These are phyloP conservation scores for Erodium texanum DNA, from an alignment of 441 rosid species.

Conservation along the genomic window DNA sequence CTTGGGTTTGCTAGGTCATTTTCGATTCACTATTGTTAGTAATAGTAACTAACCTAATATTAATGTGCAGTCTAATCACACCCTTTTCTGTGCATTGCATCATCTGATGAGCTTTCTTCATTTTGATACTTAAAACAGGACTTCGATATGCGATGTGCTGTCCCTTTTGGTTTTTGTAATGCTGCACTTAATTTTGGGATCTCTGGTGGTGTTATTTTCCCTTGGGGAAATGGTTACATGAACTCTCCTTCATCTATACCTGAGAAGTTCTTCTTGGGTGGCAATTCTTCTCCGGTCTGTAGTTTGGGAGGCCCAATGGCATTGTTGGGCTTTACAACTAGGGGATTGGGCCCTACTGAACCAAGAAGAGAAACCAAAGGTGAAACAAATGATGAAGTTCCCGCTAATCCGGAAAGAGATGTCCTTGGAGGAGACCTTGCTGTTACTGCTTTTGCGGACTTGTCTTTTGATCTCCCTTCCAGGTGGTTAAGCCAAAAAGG, in stretches of 20 bases:
- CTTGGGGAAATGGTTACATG: slow-evolving; percentile 64
- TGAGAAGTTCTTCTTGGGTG: slow-evolving; percentile 87
- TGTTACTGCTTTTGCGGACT: slow-evolving; percentile 67
- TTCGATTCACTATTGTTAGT: no score
- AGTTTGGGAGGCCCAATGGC: slow-evolving; percentile 72
- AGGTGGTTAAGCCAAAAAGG: slow-evolving; percentile 75
- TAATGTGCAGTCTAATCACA: not conserved
- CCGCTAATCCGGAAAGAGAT: slow-evolving; percentile 44
- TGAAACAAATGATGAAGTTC: slow-evolving; percentile 24
- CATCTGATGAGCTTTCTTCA: not conserved
- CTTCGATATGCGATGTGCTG: slow-evolving; percentile 65
- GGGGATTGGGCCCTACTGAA: slow-evolving; percentile 73
- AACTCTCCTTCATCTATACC: slow-evolving; percentile 48
- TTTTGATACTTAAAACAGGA: slow-evolving; percentile 42
- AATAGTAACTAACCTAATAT: not conserved
- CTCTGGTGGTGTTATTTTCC: slow-evolving; percentile 61
- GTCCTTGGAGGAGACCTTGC: slow-evolving; percentile 89
- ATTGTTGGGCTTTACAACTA: slow-evolving; percentile 65
- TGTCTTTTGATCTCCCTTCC: slow-evolving; percentile 80
- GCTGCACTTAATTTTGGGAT: slow-evolving; percentile 74
- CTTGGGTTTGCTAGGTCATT: not conserved
- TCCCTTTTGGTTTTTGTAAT: slow-evolving; percentile 62
- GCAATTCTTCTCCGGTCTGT: slow-evolving; percentile 72
- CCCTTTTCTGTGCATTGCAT: slow-evolving; percentile 8
- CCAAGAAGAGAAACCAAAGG: slow-evolving; percentile 42